Percentiles rank a stretch among this genome's conserved stretches.
Evolutionary conservation across 164 flowering plant genomes (phyloP).

Genomic region (Annona squamosa): DNA sequence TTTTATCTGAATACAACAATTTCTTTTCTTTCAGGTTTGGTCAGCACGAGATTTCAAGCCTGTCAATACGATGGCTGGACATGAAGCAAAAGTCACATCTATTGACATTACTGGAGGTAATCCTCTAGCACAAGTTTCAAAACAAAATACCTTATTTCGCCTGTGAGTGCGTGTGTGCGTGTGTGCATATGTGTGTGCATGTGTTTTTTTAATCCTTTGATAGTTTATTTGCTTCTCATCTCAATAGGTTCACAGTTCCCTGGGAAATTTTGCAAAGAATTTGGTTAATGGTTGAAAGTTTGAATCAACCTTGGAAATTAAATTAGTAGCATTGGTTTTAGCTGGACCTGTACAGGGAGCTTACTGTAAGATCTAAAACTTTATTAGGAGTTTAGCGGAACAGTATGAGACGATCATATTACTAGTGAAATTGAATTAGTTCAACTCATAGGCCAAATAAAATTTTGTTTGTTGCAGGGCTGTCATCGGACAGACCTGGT

Average conservation of each 20-base stretch:
- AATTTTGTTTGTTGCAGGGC: neutral
- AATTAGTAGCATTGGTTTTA: neutral
- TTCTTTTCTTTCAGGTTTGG: constrained; percentile 61
- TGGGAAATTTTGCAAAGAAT: too few species aligned
- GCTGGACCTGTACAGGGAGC: neutral
- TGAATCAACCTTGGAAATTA: neutral
- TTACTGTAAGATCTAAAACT: neutral
- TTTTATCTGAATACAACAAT: neutral
- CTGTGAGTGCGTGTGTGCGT: too few species aligned
- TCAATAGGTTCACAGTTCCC: too few species aligned
- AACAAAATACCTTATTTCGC: neutral
- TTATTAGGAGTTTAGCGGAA: neutral
- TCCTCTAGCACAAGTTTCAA: constrained; percentile 1
- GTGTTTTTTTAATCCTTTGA: too few species aligned
- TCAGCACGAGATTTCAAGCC: constrained; percentile 89
- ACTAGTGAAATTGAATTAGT: neutral
- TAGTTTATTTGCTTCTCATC: too few species aligned
- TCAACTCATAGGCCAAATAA: neutral
- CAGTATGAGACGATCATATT: neutral
- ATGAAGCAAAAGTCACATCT: constrained; percentile 84
- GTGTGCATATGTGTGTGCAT: too few species aligned
- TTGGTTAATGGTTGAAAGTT: neutral
- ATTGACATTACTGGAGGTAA: constrained; percentile 72
- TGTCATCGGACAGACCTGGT: neutral
- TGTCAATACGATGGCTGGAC: constrained; percentile 77